These are phyloP conservation scores for Polytrichum formosum DNA, from an alignment of 225 moss, liverwort and hornwort species.

Conservation along the genomic window DNA sequence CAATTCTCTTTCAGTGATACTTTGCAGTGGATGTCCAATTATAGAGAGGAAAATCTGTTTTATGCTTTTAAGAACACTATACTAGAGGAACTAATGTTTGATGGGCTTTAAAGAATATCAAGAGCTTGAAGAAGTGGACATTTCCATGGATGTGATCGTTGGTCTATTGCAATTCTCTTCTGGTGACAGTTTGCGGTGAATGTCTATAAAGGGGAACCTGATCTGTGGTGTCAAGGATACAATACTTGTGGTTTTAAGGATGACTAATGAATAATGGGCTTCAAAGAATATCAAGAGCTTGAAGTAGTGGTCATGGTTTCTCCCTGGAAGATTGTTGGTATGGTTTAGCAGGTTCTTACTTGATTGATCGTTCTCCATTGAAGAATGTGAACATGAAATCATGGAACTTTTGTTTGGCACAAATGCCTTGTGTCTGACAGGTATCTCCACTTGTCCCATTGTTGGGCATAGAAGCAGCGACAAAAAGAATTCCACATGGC, in stretches of 20 bases:
- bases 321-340: no score
- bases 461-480: slow-evolving; percentile 72
- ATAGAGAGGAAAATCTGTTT: background rate
- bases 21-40: slow-evolving; percentile 2
- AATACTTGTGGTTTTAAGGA: no score
- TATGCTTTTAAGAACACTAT: background rate
- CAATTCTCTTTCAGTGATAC: background rate
- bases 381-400: no score
- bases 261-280: no score
- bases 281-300: no score
- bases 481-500: slow-evolving; percentile 64
- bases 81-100: background rate
- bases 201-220: background rate
- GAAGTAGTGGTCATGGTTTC: no score
- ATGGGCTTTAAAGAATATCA: background rate
- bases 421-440: slow-evolving; percentile 20
- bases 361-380: no score
- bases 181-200: no score
- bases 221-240: background rate
- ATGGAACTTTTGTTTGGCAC: no score
- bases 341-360: no score
- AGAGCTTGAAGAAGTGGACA: background rate
- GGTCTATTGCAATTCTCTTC: no score
- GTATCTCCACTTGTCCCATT: slow-evolving; percentile 72
- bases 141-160: no score